A percentile compares a stretch with the other conserved stretches of the same genome.
phyloP scores from a whole-genome alignment of 108 stramenopile species.

The Skeletonema grethae region DNA sequence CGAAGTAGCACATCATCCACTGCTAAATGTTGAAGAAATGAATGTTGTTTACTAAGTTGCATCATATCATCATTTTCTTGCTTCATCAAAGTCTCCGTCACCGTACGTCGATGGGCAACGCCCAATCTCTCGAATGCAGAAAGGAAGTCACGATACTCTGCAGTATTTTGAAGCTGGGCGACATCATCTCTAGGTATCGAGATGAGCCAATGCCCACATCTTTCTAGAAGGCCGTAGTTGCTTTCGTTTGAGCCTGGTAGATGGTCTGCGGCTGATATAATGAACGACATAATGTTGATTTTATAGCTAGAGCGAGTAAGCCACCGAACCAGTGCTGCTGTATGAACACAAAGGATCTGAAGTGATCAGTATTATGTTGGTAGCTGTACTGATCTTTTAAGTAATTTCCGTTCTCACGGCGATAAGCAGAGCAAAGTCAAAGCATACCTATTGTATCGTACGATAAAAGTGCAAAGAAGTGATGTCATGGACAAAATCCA shows the following conservation, averaged over 20 bases:
- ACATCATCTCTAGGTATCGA: conserved; percentile 76
- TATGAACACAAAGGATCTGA: too few species aligned
- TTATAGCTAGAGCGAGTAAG: neutral
- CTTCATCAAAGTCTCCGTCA: conserved; percentile 42
- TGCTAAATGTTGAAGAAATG: conserved; percentile 64
- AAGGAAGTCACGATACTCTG: conserved; percentile 67
- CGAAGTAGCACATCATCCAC: conserved; percentile 76
- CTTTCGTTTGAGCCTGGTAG: conserved; percentile 5
- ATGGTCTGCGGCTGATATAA: neutral
- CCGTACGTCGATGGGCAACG: conserved; percentile 59
- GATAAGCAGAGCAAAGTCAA: too few species aligned
- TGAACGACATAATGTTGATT: neutral
- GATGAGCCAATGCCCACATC: conserved; percentile 67
- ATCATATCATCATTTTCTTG: conserved; percentile 25
- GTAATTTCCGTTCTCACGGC: too few species aligned
- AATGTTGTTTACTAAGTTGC: conserved; percentile 20
- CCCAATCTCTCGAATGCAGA: conserved; percentile 63
- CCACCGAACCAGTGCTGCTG: too few species aligned
- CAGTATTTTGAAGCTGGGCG: conserved; percentile 54
- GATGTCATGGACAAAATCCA: too few species aligned
- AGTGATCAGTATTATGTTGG: too few species aligned
- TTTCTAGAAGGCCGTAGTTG: conserved; percentile 61
- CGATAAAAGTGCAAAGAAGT: too few species aligned
- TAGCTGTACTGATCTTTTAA: too few species aligned
- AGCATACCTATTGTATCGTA: too few species aligned